These are phyloP conservation scores for Xylaria sp. DNA, from an alignment of 2,329 filamentous ascomycete genomes.

Conservation along the genomic window DNA sequence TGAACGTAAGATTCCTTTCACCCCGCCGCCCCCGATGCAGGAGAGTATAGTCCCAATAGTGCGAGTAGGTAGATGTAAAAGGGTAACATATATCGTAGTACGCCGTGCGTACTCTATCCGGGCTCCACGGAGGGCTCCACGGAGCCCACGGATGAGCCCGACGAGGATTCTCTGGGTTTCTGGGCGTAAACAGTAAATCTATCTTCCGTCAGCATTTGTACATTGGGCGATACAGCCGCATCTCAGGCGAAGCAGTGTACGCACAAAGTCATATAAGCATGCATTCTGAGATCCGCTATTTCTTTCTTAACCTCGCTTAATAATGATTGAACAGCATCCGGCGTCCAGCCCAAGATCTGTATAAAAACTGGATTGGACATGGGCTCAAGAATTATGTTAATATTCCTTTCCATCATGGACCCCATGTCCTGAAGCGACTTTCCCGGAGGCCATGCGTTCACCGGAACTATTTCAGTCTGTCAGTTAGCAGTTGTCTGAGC, in stretches of 20 bases:
- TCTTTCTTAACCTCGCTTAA: conserved; percentile 43
- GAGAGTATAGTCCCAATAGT: neutral
- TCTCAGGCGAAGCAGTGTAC: neutral
- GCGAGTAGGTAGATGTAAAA: neutral
- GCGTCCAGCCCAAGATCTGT: conserved; percentile 43
- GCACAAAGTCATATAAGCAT: conserved; percentile 47
- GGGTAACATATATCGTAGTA: neutral
- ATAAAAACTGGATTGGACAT: conserved; percentile 42
- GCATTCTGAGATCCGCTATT: conserved; percentile 41
- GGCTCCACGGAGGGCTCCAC: conserved; percentile 29
- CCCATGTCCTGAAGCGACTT: conserved; percentile 47
- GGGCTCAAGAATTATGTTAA: conserved; percentile 43
- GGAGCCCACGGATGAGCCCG: conserved; percentile 31
- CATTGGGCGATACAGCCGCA: neutral
- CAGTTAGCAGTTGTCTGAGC: conserved; percentile 20
- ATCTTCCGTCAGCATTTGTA: conserved; percentile 16
- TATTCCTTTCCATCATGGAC: conserved; percentile 47
- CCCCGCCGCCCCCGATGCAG: neutral
- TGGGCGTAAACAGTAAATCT: conserved; percentile 48
- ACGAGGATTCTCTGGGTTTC: conserved; percentile 44
- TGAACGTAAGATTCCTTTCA: neutral
- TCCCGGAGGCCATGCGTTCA: conserved; percentile 49
- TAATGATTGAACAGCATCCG: conserved; percentile 37
- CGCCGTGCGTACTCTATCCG: conserved; percentile 2
- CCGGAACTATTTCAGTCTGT: conserved; percentile 37